Evolutionary conservation across 1,284 basidiomycete genomes (phyloP).

Genomic region (Baeospora myosura): DNA sequence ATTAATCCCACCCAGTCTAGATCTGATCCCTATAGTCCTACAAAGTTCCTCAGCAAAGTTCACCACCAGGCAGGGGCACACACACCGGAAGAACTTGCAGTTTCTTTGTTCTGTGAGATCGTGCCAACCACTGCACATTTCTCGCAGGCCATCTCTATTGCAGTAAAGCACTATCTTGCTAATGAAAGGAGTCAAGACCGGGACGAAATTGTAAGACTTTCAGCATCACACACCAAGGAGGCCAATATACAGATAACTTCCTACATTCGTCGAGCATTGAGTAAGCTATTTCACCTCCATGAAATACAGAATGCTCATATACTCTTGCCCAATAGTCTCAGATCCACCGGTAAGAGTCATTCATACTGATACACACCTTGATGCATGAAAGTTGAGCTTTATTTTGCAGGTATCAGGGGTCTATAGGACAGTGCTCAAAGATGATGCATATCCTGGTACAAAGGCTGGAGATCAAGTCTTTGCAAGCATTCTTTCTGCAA

Average conservation of each 20-base stretch:
- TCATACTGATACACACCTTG: background rate
- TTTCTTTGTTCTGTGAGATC: conserved; percentile 37
- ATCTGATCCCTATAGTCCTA: conserved; percentile 1
- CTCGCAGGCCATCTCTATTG: conserved; percentile 47
- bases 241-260: conserved; percentile 28
- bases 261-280: conserved; percentile 46
- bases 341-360: background rate
- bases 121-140: conserved; percentile 46
- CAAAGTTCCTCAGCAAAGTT: conserved; percentile 19
- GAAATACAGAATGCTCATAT: background rate
- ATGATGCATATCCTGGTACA: background rate
- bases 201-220: conserved; percentile 35
- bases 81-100: conserved; percentile 28
- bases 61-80: conserved; percentile 11
- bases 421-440: background rate
- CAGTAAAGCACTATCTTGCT: conserved; percentile 60
- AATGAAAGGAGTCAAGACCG: conserved; percentile 31
- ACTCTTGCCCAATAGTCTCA: conserved; percentile 5
- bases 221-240: conserved; percentile 19
- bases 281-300: conserved; percentile 26
- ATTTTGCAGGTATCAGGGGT: background rate
- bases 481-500: conserved; percentile 35
- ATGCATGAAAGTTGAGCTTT: background rate
- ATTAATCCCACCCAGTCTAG: background rate
- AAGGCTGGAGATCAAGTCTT: conserved; percentile 23